Conservation (phyloP, 805 yeast genomes). For the Wickerhamomyces sydowiorum region DNA sequence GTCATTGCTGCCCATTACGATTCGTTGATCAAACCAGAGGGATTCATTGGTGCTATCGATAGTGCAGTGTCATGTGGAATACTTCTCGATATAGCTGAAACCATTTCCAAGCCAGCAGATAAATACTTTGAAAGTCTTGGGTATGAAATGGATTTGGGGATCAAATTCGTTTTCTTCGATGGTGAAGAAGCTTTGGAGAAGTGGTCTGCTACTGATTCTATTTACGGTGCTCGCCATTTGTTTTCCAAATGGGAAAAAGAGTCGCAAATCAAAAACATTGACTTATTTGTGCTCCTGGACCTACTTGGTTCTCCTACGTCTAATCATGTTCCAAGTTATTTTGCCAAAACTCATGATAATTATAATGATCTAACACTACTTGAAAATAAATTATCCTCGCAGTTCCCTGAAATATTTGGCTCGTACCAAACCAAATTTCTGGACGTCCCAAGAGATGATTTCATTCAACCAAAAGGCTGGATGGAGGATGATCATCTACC, state of each 20-base stretch:
- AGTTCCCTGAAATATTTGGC: constrained; percentile 3
- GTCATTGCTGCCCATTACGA: constrained; percentile 53
- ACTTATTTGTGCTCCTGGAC: constrained; percentile 43
- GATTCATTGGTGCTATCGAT: constrained; percentile 56
- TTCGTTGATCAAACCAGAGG: constrained; percentile 38
- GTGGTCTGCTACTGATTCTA: constrained; percentile 49
- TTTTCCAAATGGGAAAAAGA: constrained; percentile 32
- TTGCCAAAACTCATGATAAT: constrained; percentile 30
- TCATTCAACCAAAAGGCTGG: constrained; percentile 11
- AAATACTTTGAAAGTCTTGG: constrained; percentile 7
- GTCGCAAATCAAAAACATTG: constrained; percentile 29
- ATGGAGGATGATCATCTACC: constrained; percentile 53
- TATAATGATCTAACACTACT: constrained; percentile 31
- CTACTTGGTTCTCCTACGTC: constrained; percentile 36
- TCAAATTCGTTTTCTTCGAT: constrained; percentile 49
- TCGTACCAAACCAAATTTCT: constrained; percentile 7
- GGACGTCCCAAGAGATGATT: constrained; percentile 11
- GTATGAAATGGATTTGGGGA: constrained; percentile 24
- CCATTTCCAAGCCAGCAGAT: constrained; percentile 10
- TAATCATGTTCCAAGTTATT: constrained; percentile 35
- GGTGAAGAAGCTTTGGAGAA: constrained; percentile 55
- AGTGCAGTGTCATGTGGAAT: constrained; percentile 55
- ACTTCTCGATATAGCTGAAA: constrained; percentile 37
- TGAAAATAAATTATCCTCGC: constrained; percentile 23
- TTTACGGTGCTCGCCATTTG: constrained; percentile 50